Evolutionary conservation across 192 early-diverging fungal genomes (phyloP).

Genomic region (Ambispora gerdemannii): DNA sequence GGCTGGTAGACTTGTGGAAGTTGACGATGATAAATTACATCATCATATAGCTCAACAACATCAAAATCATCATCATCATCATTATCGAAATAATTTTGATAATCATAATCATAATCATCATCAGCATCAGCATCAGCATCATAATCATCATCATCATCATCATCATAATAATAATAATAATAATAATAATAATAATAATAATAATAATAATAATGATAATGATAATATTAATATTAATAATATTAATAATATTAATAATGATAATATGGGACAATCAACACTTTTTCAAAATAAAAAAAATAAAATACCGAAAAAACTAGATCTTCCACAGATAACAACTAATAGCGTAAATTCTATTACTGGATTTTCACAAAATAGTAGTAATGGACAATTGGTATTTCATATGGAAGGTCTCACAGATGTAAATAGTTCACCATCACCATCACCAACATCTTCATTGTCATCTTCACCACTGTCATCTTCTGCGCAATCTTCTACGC

Average conservation of each 20-base stretch:
- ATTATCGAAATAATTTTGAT: background rate
- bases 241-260: too few relatives aligned
- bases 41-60: background rate
- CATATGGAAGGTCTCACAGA: background rate
- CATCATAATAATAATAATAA: too few relatives aligned
- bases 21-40: conserved; percentile 14
- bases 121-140: background rate
- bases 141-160: conserved; percentile 15
- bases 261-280: too few relatives aligned
- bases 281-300: background rate
- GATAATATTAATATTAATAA: too few relatives aligned
- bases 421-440: background rate
- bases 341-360: too few relatives aligned
- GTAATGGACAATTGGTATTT: background rate
- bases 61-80: conserved; percentile 3
- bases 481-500: background rate
- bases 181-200: background rate
- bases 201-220: background rate
- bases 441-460: background rate
- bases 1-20: conserved; percentile 14
- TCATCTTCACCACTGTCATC: conserved; percentile 8
- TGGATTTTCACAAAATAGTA: background rate
- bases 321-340: too few relatives aligned
- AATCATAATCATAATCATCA: conserved; percentile 5
- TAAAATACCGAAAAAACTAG: background rate